A percentile compares a stretch with the other conserved stretches of the same genome.
These are phyloP conservation scores for Epichloe baconii DNA, from an alignment of 2,329 filamentous ascomycete species.

Conservation along the genomic window DNA sequence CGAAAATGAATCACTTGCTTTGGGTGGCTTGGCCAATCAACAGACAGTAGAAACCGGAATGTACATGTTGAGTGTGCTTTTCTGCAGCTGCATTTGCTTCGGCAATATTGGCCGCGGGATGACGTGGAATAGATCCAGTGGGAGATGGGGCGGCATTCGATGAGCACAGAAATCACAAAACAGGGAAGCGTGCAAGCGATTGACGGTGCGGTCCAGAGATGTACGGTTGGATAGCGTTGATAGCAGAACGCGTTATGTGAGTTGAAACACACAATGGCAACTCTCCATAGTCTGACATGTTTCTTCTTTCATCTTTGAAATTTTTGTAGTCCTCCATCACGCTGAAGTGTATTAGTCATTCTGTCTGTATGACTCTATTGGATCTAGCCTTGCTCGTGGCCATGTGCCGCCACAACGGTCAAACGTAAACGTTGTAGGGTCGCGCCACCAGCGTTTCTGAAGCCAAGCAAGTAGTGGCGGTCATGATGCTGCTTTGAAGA, in stretches of 20 bases:
- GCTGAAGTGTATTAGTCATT: too few relatives aligned
- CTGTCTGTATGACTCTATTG: too few relatives aligned
- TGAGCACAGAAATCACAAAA: constrained; percentile 5
- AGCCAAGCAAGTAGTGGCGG: background rate
- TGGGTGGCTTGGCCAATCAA: constrained; percentile 44
- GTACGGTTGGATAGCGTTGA: too few relatives aligned
- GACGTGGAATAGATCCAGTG: constrained; percentile 33
- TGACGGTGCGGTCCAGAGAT: background rate
- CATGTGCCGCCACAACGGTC: background rate
- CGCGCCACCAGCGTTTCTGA: background rate
- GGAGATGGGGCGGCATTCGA: constrained; percentile 32
- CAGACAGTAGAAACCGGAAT: constrained; percentile 60
- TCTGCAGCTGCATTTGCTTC: constrained; percentile 91
- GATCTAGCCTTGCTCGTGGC: too few relatives aligned
- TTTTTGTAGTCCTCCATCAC: too few relatives aligned
- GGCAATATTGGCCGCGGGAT: constrained; percentile 84
- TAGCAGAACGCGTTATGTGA: too few relatives aligned
- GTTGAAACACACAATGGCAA: too few relatives aligned
- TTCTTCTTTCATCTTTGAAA: background rate
- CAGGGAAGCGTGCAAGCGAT: background rate
- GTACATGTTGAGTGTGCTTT: constrained; percentile 88
- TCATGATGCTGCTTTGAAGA: background rate
- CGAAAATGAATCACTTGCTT: constrained; percentile 6
- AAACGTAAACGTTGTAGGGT: background rate
- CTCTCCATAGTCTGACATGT: background rate